Evolutionary conservation across 225 moss, liverwort and hornwort species (phyloP).

Genomic region (Marchantia polymorpha): DNA sequence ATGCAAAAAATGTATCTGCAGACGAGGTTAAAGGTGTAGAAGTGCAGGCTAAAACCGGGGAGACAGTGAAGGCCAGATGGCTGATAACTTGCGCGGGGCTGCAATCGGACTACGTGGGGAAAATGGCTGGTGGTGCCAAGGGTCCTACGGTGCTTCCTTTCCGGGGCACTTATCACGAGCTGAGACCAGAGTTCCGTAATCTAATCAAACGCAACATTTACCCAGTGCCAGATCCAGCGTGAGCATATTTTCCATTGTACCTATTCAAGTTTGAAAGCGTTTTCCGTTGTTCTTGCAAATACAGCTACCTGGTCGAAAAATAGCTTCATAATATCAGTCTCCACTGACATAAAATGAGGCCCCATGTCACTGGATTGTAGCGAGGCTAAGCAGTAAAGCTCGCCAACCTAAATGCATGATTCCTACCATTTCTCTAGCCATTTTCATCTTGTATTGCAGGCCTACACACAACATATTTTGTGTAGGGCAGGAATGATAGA

Average conservation of each 20-base stretch:
- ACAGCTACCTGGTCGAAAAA: no score
- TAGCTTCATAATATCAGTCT: no score
- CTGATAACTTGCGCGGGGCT: slow-evolving; percentile 72
- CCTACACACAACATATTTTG: no score
- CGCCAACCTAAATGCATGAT: no score
- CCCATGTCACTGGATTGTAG: no score
- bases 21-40: slow-evolving; percentile 60
- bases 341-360: no score
- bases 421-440: no score
- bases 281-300: no score
- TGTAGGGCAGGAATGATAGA: no score
- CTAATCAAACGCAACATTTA: slow-evolving; percentile 79
- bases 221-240: slow-evolving; percentile 86
- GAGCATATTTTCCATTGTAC: slow-evolving; percentile 8
- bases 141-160: slow-evolving; percentile 76
- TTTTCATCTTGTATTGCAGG: no score
- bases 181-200: slow-evolving; percentile 67
- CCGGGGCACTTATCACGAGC: slow-evolving; percentile 70
- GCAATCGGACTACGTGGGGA: slow-evolving; percentile 72
- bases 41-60: slow-evolving; percentile 51
- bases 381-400: no score
- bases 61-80: slow-evolving; percentile 76
- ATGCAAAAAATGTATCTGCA: slow-evolving; percentile 55
- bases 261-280: no score
- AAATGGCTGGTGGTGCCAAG: slow-evolving; percentile 70